Conservation (phyloP, 2,329 filamentous ascomycete genomes). For the Venturiaceae sp. region DNA sequence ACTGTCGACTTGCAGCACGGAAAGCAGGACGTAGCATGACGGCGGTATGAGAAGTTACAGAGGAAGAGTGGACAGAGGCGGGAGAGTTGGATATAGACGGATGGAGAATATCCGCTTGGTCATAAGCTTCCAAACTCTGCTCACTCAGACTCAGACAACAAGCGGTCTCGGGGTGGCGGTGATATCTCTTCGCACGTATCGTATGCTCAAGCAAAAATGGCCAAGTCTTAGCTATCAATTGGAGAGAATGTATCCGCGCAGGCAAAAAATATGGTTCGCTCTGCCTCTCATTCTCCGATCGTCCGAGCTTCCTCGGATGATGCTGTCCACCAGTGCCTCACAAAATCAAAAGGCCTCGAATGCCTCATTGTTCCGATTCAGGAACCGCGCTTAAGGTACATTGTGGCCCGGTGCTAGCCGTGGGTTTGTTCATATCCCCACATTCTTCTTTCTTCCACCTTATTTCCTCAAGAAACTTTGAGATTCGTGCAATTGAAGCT, state of each 20-base stretch:
- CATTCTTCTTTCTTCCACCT: neutral
- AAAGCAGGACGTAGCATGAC: slow-evolving; percentile 8
- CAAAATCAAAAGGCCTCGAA: neutral
- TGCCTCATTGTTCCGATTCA: neutral
- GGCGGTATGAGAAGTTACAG: neutral
- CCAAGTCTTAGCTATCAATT: neutral
- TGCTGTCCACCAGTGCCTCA: neutral
- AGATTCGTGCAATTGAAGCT: neutral
- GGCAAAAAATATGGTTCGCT: neutral
- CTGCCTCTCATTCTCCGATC: neutral
- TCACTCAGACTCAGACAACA: neutral
- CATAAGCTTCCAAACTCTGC: neutral
- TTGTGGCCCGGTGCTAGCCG: neutral
- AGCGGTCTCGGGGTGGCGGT: neutral
- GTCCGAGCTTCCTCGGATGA: neutral
- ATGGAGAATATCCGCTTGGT: neutral
- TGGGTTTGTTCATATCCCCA: neutral
- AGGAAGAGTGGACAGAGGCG: neutral
- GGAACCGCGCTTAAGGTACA: neutral
- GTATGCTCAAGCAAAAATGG: neutral
- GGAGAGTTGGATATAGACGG: neutral
- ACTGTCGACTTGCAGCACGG: neutral
- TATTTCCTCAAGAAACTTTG: neutral
- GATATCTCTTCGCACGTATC: neutral
- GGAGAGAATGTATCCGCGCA: neutral